phyloP scores from a whole-genome alignment of 768 basidiomycete genomes.

The Ramaria rubella region DNA sequence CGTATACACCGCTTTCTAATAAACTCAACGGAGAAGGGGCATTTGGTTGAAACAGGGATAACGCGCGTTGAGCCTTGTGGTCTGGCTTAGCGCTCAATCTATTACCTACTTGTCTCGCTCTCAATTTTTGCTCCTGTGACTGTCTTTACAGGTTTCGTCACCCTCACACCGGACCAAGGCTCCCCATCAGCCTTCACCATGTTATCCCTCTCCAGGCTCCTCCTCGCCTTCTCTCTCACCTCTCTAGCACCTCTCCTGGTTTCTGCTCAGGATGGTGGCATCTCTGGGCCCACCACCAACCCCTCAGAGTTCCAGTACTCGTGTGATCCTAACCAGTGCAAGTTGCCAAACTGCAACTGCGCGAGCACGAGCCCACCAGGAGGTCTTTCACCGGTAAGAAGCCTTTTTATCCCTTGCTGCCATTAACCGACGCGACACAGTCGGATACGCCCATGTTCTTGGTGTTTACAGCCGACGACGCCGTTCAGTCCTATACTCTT shows the following conservation, averaged over 20 bases:
- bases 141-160: background rate
- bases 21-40: too few species aligned
- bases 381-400: conserved; percentile 55
- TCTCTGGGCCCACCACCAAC: conserved; percentile 49
- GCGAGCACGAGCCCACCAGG: conserved; percentile 70
- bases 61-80: too few species aligned
- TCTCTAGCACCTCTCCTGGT: conserved; percentile 16
- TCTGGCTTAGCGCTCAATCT: too few species aligned
- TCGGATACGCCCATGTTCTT: conserved; percentile 58
- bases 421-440: conserved; percentile 25
- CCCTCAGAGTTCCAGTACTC: conserved; percentile 57
- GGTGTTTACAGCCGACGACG: conserved; percentile 73
- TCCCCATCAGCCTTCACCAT: background rate
- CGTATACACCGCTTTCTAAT: too few species aligned
- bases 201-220: background rate
- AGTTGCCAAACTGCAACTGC: conserved; percentile 65
- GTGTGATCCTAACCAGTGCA: conserved; percentile 58
- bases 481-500: conserved; percentile 69
- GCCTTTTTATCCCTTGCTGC: conserved; percentile 8
- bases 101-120: too few species aligned
- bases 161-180: background rate
- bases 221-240: background rate
- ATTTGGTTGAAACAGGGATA: too few species aligned
- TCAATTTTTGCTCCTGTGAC: background rate
- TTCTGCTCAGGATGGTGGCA: conserved; percentile 40